Evolutionary conservation across 2,329 filamentous ascomycete species (phyloP), one percentile per base, ranked within the genome.

Genomic region (Cladobotryum protrusum): DNA sequence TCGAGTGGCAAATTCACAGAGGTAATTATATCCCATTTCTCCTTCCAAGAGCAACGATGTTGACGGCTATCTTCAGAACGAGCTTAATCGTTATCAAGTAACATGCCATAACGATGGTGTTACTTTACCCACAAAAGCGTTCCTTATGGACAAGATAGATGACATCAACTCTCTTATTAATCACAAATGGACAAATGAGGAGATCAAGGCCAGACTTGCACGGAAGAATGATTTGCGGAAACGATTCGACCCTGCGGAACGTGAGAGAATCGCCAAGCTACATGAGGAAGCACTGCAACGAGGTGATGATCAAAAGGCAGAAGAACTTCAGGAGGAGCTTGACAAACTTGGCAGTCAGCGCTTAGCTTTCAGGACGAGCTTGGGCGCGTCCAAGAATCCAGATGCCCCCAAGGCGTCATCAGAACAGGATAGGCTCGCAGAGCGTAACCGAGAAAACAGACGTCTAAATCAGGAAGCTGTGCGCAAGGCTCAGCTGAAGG

Each of bases 1-100:
- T 97, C 93, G 0, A 91, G 96, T 65, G 82, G 84, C 45, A 75
- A 78, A 39, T 87, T 97, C 62, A 88, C 86, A n/a, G 89, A 93
- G 67, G 86, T 89, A 72, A 56, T 76, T 52, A 14, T 13, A n/a
- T 18, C 11, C 7, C 8, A 3, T 15, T n/a, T n/a, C 12, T 8
- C 8, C 12, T 4, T 12, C 17, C 12, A 34, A 3, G 15, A 8
- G 12, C 14, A 18, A 33, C 47, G n/a, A 51, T 44, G 54, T 61
- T 70, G 51, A 67, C 57, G 20, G 39, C 35, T 52, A 29, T 37
- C 9, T 55, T 33, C 48, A 93, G 79, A 72, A 76, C 46, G 93
- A 99, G 65, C 87, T 89, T 69, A 83, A 85, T 52, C 85, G 89
- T 20, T 96, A 89, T 68, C 85, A 87, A 59, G 80, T 85, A 51